Conservation (phyloP, 2,329 filamentous ascomycete genomes). For the Sarocladiaceae sp. region DNA sequence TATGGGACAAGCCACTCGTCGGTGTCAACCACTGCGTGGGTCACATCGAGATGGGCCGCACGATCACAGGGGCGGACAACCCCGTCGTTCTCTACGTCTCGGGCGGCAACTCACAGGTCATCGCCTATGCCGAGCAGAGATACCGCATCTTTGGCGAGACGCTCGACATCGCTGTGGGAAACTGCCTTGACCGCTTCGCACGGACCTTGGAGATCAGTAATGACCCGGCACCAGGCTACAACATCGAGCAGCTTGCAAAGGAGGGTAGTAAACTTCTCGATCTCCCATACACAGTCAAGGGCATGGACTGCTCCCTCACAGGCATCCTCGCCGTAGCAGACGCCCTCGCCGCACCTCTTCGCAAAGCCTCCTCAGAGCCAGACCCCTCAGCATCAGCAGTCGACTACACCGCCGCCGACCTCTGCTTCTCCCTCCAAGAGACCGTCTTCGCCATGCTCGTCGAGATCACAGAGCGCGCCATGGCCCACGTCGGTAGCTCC, state of each 20-base stretch:
- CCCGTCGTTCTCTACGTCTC: conserved; percentile 94
- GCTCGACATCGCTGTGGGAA: conserved; percentile 94
- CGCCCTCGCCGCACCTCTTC: conserved; percentile 64
- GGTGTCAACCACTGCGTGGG: conserved; percentile 98
- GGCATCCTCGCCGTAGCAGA: conserved; percentile 85
- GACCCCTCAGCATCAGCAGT: conserved; percentile 20
- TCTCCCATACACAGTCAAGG: conserved; percentile 92
- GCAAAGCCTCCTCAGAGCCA: conserved; percentile 34
- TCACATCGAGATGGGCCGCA: conserved; percentile 96
- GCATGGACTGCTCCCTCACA: conserved; percentile 96
- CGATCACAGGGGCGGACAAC: conserved; percentile 84
- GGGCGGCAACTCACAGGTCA: conserved; percentile 96
- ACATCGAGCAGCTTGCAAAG: conserved; percentile 88
- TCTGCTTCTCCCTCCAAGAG: conserved; percentile 94
- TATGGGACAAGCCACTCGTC: conserved; percentile 85
- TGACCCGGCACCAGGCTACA: conserved; percentile 94
- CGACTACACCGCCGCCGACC: conserved; percentile 66
- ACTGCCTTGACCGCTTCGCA: conserved; percentile 94
- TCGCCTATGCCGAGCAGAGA: conserved; percentile 87
- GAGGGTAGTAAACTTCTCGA: conserved; percentile 66
- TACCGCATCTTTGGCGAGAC: conserved; percentile 98
- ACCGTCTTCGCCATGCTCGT: conserved; percentile 96
- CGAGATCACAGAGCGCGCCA: conserved; percentile 95
- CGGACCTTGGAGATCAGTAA: conserved; percentile 87
- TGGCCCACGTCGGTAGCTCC: conserved; percentile 89